Conservation (phyloP, 2,329 filamentous ascomycete genomes). For the Diplodia intermedia region DNA sequence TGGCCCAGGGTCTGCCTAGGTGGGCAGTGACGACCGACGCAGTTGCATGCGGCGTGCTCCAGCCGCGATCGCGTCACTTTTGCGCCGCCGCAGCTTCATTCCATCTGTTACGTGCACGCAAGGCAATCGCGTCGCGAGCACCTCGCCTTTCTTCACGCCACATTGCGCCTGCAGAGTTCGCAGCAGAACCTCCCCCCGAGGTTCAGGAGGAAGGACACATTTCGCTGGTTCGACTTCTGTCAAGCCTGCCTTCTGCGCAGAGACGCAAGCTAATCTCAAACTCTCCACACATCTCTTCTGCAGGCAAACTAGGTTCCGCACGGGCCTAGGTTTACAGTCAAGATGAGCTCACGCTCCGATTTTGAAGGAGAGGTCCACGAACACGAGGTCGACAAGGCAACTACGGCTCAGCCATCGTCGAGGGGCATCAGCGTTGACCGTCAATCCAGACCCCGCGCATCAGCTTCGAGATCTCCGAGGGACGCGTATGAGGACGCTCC, state of each 20-base stretch:
- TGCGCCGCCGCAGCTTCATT: conserved; percentile 1
- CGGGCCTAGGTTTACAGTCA: conserved; percentile 11
- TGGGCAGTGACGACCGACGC: conserved; percentile 17
- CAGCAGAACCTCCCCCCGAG: conserved; percentile 5
- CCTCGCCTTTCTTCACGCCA: neutral
- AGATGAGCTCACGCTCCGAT: conserved; percentile 63
- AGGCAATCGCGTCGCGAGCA: conserved; percentile 11
- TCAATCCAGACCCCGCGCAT: conserved; percentile 68
- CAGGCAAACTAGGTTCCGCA: conserved; percentile 11
- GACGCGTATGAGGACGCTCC: conserved; percentile 57
- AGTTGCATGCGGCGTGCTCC: conserved; percentile 3
- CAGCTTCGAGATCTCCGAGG: conserved; percentile 32
- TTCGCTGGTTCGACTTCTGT: conserved; percentile 34
- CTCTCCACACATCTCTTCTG: conserved; percentile 1
- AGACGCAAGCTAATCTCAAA: conserved; percentile 32
- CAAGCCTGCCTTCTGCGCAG: conserved; percentile 27
- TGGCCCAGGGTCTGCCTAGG: conserved; percentile 20
- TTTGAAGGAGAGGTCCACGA: conserved; percentile 89
- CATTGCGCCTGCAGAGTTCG: conserved; percentile 3
- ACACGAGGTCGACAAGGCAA: conserved; percentile 73
- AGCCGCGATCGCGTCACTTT: conserved; percentile 19
- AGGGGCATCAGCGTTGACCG: conserved; percentile 89
- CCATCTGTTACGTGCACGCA: neutral
- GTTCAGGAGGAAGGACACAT: conserved; percentile 29
- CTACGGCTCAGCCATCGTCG: conserved; percentile 75